Evolutionary conservation across 1,284 basidiomycete species (phyloP).

Genomic region (Cystobasidium sp.): DNA sequence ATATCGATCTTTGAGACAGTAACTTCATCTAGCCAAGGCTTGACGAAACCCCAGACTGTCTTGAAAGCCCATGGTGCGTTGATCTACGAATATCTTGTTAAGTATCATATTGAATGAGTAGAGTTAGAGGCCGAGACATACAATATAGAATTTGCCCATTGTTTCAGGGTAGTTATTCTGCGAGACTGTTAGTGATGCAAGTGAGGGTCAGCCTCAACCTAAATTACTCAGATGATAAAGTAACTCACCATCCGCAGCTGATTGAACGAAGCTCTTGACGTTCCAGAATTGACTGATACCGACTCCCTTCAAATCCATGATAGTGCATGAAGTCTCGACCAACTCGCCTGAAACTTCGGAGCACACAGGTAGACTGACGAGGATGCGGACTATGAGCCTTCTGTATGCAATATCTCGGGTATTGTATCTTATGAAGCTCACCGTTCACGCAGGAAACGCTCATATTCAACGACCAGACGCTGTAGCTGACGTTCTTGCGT

Average conservation of each 20-base stretch:
- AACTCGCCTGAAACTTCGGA: constrained; percentile 73
- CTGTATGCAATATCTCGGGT: too few species aligned
- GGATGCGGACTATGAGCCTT: too few species aligned
- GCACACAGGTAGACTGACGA: constrained; percentile 78
- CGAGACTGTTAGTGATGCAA: constrained; percentile 44
- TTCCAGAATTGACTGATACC: constrained; percentile 82
- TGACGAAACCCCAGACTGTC: constrained; percentile 86
- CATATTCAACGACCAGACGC: constrained; percentile 91
- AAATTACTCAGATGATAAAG: background rate
- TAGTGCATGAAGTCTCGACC: constrained; percentile 97
- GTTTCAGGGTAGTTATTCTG: constrained; percentile 54
- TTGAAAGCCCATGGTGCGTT: constrained; percentile 84
- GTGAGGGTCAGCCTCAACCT: background rate
- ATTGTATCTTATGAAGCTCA: too few species aligned
- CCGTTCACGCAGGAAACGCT: constrained; percentile 78
- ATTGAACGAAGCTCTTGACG: constrained; percentile 88
- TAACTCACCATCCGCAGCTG: constrained; percentile 62
- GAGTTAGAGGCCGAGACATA: constrained; percentile 50
- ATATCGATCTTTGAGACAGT: constrained; percentile 89
- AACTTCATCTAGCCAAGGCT: constrained; percentile 92
- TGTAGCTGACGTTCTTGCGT: constrained; percentile 86
- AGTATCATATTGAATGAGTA: background rate
- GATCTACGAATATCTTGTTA: constrained; percentile 46
- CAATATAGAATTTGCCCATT: constrained; percentile 60
- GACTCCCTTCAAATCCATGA: constrained; percentile 88